These are phyloP conservation scores for Chlamydomonas incerta DNA, from an alignment of 139 green algal species.

Conservation along the genomic window DNA sequence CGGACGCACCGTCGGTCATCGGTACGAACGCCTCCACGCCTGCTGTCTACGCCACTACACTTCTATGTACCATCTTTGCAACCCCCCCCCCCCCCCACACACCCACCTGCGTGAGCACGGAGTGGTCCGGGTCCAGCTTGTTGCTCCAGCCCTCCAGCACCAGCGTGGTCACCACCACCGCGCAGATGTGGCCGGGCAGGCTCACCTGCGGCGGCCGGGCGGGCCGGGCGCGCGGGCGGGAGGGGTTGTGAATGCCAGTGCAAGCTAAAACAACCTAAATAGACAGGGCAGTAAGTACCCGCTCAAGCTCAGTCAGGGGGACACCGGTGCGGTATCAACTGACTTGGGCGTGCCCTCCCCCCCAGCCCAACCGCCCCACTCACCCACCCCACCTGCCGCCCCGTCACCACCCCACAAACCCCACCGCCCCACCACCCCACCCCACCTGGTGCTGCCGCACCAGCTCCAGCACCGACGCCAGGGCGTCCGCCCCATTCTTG, in stretches of 20 bases:
- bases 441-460: slow-evolving; percentile 77
- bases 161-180: slow-evolving; percentile 88
- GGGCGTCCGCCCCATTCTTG: slow-evolving; percentile 74
- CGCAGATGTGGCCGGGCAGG: slow-evolving; percentile 89
- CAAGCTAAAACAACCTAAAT: background rate
- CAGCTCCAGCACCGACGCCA: slow-evolving; percentile 82
- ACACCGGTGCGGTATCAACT: background rate
- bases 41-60: too few relatives aligned
- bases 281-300: too few relatives aligned
- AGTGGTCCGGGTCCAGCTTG: slow-evolving; percentile 76
- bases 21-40: too few relatives aligned
- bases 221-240: background rate
- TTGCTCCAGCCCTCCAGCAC: slow-evolving; percentile 92
- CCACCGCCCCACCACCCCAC: background rate
- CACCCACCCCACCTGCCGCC: background rate
- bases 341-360: too few relatives aligned
- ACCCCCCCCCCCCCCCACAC: too few relatives aligned
- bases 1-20: too few relatives aligned
- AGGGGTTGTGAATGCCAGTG: background rate
- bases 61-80: too few relatives aligned
- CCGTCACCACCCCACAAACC: background rate
- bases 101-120: slow-evolving; percentile 68
- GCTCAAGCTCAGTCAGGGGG: too few relatives aligned
- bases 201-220: slow-evolving; percentile 54
- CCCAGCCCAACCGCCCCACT: background rate